Evolutionary conservation across 805 yeast species (phyloP).

Genomic region (Candida bentonensis): DNA sequence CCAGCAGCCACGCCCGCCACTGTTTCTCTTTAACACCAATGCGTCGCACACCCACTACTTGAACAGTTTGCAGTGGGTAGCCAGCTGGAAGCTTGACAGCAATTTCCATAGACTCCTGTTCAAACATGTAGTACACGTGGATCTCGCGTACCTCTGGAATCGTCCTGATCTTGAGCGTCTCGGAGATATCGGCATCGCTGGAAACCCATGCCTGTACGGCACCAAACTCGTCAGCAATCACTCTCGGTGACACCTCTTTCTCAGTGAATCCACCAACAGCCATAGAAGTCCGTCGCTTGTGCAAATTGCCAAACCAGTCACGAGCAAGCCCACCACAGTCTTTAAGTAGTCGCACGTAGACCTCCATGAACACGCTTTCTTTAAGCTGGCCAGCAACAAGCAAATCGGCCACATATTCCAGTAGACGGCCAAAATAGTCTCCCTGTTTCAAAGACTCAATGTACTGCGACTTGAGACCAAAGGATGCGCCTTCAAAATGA

Average conservation of each 20-base stretch:
- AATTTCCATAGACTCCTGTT: constrained; percentile 77
- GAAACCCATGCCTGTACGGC: constrained; percentile 31
- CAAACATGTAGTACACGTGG: constrained; percentile 59
- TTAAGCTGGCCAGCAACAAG: constrained; percentile 11
- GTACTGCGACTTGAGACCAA: constrained; percentile 46
- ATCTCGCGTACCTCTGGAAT: constrained; percentile 53
- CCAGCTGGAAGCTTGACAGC: constrained; percentile 55
- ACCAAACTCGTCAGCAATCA: constrained; percentile 44
- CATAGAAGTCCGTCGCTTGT: constrained; percentile 50
- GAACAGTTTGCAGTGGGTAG: constrained; percentile 66
- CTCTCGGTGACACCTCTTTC: constrained; percentile 45
- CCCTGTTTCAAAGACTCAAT: constrained; percentile 40
- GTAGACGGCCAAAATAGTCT: constrained; percentile 33
- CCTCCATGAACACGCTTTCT: not conserved
- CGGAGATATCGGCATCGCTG: constrained; percentile 13
- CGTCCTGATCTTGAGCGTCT: constrained; percentile 40
- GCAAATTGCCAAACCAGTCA: constrained; percentile 56
- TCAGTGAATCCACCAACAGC: constrained; percentile 50
- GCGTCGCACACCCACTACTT: constrained; percentile 62
- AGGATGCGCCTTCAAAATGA: constrained; percentile 52
- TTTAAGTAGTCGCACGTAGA: not conserved
- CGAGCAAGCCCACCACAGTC: constrained; percentile 26
- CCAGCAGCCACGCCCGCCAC: constrained; percentile 91
- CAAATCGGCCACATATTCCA: constrained; percentile 36
- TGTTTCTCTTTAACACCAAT: constrained; percentile 83